Evolutionary conservation across 257 asterid species (phyloP).

Genomic region (Nicotiana noctiflora): DNA sequence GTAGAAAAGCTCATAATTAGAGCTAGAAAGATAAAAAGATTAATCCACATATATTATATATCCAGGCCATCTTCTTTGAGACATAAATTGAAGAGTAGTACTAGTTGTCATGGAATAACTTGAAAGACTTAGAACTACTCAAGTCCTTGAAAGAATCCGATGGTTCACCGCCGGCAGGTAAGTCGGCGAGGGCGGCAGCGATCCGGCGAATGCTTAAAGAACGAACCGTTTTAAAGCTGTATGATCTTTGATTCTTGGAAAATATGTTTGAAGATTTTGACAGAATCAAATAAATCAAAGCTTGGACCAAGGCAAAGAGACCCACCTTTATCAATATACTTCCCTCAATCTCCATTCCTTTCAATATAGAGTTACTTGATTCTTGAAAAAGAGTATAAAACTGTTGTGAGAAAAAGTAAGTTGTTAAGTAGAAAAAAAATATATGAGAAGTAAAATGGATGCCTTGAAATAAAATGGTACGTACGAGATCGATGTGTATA

Average conservation of each 20-base stretch:
- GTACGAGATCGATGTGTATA: background rate
- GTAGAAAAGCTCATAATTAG: too few species aligned
- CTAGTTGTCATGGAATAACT: background rate
- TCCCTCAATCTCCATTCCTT: slow-evolving; percentile 25
- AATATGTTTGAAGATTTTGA: slow-evolving; percentile 58
- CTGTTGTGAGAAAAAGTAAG: background rate
- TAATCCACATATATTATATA: too few species aligned
- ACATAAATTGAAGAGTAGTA: too few species aligned
- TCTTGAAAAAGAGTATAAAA: background rate
- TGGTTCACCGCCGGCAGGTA: slow-evolving; percentile 49
- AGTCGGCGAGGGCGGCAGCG: slow-evolving; percentile 48
- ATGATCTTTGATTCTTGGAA: slow-evolving; percentile 42
- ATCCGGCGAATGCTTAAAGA: slow-evolving; percentile 65
- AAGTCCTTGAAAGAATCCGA: slow-evolving; percentile 24
- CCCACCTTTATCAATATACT: slow-evolving; percentile 41
- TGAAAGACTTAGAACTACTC: background rate
- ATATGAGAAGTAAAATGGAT: background rate
- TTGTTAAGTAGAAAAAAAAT: background rate
- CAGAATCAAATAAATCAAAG: slow-evolving; percentile 48
- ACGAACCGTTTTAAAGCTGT: slow-evolving; percentile 55
- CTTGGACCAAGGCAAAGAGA: slow-evolving; percentile 58
- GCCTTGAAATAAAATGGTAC: background rate
- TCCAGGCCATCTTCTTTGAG: too few species aligned
- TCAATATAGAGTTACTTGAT: background rate
- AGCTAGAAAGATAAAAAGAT: background rate